Conservation (phyloP, 768 basidiomycete species). For the Amanita inopinata region DNA sequence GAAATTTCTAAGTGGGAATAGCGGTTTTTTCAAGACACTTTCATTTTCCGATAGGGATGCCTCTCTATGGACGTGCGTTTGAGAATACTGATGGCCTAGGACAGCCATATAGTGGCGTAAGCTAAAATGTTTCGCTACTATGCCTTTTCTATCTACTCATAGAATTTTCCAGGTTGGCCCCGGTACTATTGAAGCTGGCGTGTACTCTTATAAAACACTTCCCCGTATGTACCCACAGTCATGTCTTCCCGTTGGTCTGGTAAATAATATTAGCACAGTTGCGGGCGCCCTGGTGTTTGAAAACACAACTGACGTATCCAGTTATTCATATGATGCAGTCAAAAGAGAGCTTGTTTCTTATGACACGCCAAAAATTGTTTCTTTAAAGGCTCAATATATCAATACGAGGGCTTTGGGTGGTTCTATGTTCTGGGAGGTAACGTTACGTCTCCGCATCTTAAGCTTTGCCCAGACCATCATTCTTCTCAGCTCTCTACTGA, state of each 20-base stretch:
- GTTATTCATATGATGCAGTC: slow-evolving; percentile 67
- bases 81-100: slow-evolving; percentile 62
- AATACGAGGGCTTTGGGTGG: slow-evolving; percentile 49
- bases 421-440: slow-evolving; percentile 67
- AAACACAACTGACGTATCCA: slow-evolving; percentile 59
- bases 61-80: slow-evolving; percentile 74
- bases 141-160: neutral
- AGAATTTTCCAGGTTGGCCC: slow-evolving; percentile 45
- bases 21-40: too few species aligned
- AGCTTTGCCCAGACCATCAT: neutral
- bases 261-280: too few species aligned
- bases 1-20: neutral
- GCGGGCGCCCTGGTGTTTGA: slow-evolving; percentile 52
- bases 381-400: slow-evolving; percentile 61
- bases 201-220: slow-evolving; percentile 70
- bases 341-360: slow-evolving; percentile 66
- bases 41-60: slow-evolving; percentile 66
- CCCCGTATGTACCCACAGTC: slow-evolving; percentile 43
- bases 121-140: slow-evolving; percentile 10
- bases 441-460: slow-evolving; percentile 10
- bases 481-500: slow-evolving; percentile 43
- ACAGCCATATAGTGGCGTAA: slow-evolving; percentile 55
- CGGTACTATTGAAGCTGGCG: slow-evolving; percentile 58
- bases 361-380: slow-evolving; percentile 62
- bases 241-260: too few species aligned